A percentile compares a stretch with the other conserved stretches of the same genome.
Conservation (phyloP, 2,329 filamentous ascomycete genomes). For the Diatrype stigma region DNA sequence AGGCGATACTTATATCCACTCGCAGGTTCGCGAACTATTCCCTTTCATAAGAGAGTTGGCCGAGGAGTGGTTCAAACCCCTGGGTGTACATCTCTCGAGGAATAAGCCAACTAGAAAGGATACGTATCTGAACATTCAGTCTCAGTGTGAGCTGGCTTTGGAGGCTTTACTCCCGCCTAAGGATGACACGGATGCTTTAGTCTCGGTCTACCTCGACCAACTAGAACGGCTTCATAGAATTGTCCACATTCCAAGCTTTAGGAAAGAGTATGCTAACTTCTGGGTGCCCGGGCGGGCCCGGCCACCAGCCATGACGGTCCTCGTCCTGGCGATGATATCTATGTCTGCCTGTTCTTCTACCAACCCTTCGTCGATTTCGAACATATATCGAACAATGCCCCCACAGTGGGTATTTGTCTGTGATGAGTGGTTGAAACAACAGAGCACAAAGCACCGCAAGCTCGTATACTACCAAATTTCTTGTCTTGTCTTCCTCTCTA, state of each 20-base stretch:
- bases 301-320: conserved; percentile 11
- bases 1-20: neutral
- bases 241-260: conserved; percentile 17
- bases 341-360: conserved; percentile 12
- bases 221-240: conserved; percentile 34
- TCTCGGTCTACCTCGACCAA: conserved; percentile 33
- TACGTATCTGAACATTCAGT: neutral
- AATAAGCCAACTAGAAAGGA: conserved; percentile 2
- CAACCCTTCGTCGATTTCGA: conserved; percentile 3
- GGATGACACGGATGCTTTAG: conserved; percentile 28
- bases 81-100: conserved; percentile 9
- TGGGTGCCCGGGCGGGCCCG: conserved; percentile 8
- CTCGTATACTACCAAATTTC: conserved; percentile 20
- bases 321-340: conserved; percentile 29
- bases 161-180: conserved; percentile 25
- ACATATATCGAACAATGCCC: conserved; percentile 7
- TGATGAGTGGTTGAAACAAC: conserved; percentile 18
- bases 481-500: conserved; percentile 23
- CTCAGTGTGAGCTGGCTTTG: neutral
- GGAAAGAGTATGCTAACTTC: conserved; percentile 13
- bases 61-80: conserved; percentile 16
- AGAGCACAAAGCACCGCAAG: conserved; percentile 15
- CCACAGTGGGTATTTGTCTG: conserved; percentile 18
- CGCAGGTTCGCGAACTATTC: conserved; percentile 15
- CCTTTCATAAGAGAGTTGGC: conserved; percentile 16